phyloP scores from a whole-genome alignment of 1,139 yeast species.

The Chernovozyma aurita region DNA sequence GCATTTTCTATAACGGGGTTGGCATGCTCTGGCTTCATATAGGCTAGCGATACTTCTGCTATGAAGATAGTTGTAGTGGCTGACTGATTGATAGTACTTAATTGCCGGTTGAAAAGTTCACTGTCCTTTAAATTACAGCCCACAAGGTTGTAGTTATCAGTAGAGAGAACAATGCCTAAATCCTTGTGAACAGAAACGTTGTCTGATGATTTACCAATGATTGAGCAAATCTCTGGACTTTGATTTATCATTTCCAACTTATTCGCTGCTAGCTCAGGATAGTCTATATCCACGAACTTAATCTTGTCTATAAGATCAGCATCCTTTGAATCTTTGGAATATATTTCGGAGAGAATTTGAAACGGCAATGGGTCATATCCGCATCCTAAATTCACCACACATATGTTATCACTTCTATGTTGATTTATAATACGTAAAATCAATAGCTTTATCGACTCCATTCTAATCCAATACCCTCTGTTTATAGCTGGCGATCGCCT shows the following conservation, averaged over 20 bases:
- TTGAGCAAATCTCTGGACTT: conserved; percentile 38
- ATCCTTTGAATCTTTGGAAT: conserved; percentile 14
- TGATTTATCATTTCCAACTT: conserved; percentile 50
- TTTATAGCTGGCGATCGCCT: conserved; percentile 79
- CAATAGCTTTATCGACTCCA: conserved; percentile 61
- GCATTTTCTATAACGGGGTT: conserved; percentile 56
- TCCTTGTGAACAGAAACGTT: not conserved
- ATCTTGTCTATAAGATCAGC: conserved; percentile 19
- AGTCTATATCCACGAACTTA: conserved; percentile 68
- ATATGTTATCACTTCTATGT: conserved; percentile 12
- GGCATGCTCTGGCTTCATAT: conserved; percentile 70
- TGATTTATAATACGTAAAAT: conserved; percentile 40
- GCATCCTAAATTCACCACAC: conserved; percentile 71
- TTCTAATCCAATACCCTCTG: conserved; percentile 79
- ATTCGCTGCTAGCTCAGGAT: conserved; percentile 58
- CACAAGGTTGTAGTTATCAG: conserved; percentile 52
- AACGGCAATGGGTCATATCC: conserved; percentile 81
- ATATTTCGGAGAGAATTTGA: conserved; percentile 41
- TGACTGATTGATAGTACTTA: conserved; percentile 22
- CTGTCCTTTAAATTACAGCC: conserved; percentile 68
- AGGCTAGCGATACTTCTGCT: conserved; percentile 81
- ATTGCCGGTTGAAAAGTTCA: conserved; percentile 32
- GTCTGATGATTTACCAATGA: conserved; percentile 17
- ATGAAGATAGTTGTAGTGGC: conserved; percentile 51
- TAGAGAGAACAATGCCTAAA: conserved; percentile 14